A percentile compares a stretch with the other conserved stretches of the same genome.
These are phyloP conservation scores for Plantago ovata DNA, from an alignment of 257 asterid species.

Conservation along the genomic window DNA sequence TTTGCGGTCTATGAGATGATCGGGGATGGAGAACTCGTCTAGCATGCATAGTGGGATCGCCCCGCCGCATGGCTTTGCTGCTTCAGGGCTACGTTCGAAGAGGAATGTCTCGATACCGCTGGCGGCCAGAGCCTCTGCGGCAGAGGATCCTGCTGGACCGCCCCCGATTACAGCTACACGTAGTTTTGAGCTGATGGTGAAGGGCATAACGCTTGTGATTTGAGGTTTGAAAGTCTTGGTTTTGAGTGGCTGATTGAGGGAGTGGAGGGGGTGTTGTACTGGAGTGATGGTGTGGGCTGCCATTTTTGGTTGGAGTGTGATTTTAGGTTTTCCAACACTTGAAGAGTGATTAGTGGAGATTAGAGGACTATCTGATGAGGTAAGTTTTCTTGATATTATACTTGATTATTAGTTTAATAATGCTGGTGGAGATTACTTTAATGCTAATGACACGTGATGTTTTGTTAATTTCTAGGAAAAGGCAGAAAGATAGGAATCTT, in stretches of 20 bases:
- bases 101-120: slow-evolving; percentile 80
- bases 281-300: slow-evolving; percentile 38
- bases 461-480: slow-evolving; percentile 14
- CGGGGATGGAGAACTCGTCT: slow-evolving; percentile 72
- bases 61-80: slow-evolving; percentile 88
- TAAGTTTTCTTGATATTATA: slow-evolving; percentile 9
- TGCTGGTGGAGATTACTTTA: slow-evolving; percentile 18
- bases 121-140: slow-evolving; percentile 71
- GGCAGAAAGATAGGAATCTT: slow-evolving; percentile 25
- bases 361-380: slow-evolving; percentile 3
- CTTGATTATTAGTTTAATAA: slow-evolving; percentile 21
- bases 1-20: slow-evolving; percentile 59
- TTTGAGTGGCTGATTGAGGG: slow-evolving; percentile 30
- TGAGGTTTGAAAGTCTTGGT: slow-evolving; percentile 15
- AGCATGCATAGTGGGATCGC: slow-evolving; percentile 90
- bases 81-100: slow-evolving; percentile 69
- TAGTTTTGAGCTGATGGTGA: slow-evolving; percentile 35
- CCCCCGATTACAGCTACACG: slow-evolving; percentile 85
- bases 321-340: slow-evolving; percentile 25
- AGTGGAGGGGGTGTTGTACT: slow-evolving; percentile 36
- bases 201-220: slow-evolving; percentile 18
- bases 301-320: slow-evolving; percentile 31
- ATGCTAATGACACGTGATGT: slow-evolving; percentile 5
- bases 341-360: slow-evolving; percentile 4
- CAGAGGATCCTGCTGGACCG: slow-evolving; percentile 90